phyloP scores from a whole-genome alignment of 768 basidiomycete genomes.

The Tephrocybe sp. region DNA sequence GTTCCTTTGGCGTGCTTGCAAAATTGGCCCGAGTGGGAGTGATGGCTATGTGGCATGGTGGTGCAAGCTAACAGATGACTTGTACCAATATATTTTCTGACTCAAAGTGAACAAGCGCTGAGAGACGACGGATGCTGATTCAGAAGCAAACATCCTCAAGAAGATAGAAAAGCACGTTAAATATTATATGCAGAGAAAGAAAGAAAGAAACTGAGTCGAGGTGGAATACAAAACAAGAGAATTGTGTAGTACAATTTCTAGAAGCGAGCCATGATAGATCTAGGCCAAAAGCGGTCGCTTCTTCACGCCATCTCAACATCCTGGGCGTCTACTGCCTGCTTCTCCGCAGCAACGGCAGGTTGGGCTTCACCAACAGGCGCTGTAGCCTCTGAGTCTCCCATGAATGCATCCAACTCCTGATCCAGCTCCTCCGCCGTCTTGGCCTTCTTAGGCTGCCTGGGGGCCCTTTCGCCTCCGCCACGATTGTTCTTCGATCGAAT shows the following conservation, averaged over 20 bases:
- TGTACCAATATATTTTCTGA: too few species aligned
- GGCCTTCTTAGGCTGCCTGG: conserved; percentile 44
- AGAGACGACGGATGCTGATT: too few species aligned
- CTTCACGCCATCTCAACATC: conserved; percentile 58
- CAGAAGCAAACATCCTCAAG: too few species aligned
- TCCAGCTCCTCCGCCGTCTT: conserved; percentile 85
- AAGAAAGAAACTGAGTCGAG: conserved; percentile 1
- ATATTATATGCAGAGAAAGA: neutral
- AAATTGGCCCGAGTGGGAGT: conserved; percentile 92
- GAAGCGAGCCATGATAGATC: too few species aligned
- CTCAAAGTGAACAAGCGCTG: too few species aligned
- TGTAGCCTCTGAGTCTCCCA: conserved; percentile 55
- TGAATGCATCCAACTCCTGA: conserved; percentile 83
- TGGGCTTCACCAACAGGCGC: too few species aligned
- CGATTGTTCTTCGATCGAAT: conserved; percentile 43
- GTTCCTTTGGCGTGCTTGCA: conserved; percentile 84
- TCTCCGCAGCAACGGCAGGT: conserved; percentile 4
- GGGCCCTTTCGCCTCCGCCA: conserved; percentile 19
- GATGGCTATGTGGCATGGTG: conserved; percentile 66
- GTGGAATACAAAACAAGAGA: conserved; percentile 5
- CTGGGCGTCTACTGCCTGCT: conserved; percentile 20
- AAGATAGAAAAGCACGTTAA: neutral
- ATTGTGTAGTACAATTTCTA: conserved; percentile 4
- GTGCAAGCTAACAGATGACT: neutral
- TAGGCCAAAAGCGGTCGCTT: neutral